Percentiles rank a stretch among this genome's conserved stretches.
These are phyloP conservation scores for Yarrowia hollandica DNA, from an alignment of 805 yeast genomes.

Conservation along the genomic window DNA sequence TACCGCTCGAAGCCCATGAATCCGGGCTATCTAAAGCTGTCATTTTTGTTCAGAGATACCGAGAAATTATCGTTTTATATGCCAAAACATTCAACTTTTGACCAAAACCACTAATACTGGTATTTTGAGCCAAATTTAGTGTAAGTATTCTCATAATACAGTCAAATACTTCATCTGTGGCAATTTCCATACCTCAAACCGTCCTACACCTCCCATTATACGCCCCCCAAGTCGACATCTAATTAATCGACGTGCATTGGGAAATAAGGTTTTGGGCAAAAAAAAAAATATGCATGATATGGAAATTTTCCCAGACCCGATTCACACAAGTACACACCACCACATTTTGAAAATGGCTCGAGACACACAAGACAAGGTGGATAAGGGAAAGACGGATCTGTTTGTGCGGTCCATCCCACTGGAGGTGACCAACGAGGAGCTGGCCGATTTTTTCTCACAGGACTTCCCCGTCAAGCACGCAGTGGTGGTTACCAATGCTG, in stretches of 20 bases:
- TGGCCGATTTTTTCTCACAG: conserved; percentile 83
- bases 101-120: no score
- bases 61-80: no score
- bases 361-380: neutral
- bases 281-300: conserved; percentile 23
- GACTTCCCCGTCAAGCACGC: conserved; percentile 96
- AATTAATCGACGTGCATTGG: no score
- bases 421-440: conserved; percentile 75
- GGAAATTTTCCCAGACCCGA: conserved; percentile 7
- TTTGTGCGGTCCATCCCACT: conserved; percentile 85
- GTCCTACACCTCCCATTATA: no score
- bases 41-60: no score
- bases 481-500: conserved; percentile 77
- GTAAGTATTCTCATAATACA: neutral
- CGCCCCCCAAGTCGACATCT: no score
- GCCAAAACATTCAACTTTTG: no score
- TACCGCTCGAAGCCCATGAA: no score
- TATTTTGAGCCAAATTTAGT: neutral
- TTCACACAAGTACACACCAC: neutral
- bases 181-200: neutral
- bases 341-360: neutral
- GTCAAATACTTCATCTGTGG: neutral
- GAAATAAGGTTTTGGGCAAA: neutral
- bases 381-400: conserved; percentile 42
- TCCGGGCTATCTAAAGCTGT: no score